Evolutionary conservation across 768 basidiomycete genomes (phyloP), one percentile per base, ranked within the genome.

Genomic region (Baorangia bicolor): DNA sequence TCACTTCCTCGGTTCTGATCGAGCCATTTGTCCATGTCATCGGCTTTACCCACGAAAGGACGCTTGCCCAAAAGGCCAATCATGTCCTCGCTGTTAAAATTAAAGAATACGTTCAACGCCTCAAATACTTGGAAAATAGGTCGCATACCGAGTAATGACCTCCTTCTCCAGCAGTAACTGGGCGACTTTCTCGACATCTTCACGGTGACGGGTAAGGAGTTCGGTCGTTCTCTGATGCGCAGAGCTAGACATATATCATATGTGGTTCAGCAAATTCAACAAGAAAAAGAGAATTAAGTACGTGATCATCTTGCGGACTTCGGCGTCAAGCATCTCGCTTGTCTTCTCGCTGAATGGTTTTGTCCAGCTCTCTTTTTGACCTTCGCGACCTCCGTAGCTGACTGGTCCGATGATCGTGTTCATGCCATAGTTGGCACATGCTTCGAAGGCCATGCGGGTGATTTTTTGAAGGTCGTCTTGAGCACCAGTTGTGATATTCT

Each of bases 321-420:
- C 87, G 9, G 69, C 70, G 67, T 99, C 97, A 16, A 98, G 77
- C 80, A 94, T 89, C 75, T 98, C 91, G 2, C 90, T 92, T 1
- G 97, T 98, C 73, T 90, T 92, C 80, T 99, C 97, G 64, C 92
- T 94, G 79, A 98, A 99, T 6, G 96, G 97, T 71, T 99, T 99
- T 49, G 92, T 92, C 88, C 94, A 96, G 49, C 82, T 78, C 69
- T 96, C 94, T 41, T 87, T 87, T 42, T 90, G 81, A 27, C 86
- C 88, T 61, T 92, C 84, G 44, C 86, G 81, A n/a, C 91, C 90
- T 48, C 94, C 94, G 67, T 98, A 99, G 64, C 92, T 95, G 58
- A 99, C 92, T 2, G 97, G 97, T 2, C 97, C 97, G 59, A 99
- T 92, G 50, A 85, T 82, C 47, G 84, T 79, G 74, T 94, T 96